These are phyloP conservation scores for Viola pubescens DNA, from an alignment of 441 rosid genomes.

Conservation along the genomic window DNA sequence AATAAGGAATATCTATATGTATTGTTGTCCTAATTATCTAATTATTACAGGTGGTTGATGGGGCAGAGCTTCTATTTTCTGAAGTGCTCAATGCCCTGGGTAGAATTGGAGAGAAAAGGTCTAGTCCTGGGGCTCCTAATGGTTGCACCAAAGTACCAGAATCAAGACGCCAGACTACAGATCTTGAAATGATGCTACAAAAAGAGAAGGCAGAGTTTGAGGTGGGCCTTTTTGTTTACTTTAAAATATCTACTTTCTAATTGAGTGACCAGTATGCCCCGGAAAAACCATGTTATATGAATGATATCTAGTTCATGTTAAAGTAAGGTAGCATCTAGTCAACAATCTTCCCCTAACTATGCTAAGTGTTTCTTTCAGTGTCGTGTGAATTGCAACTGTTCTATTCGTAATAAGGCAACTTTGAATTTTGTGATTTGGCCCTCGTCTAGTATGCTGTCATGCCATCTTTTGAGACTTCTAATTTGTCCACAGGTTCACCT, in stretches of 20 bases:
- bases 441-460: neutral
- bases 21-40: conserved; percentile 14
- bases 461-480: neutral
- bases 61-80: conserved; percentile 77
- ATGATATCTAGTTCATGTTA: too few relatives aligned
- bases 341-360: too few relatives aligned
- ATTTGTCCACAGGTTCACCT: too few relatives aligned
- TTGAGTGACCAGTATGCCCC: neutral
- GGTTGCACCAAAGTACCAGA: conserved; percentile 28
- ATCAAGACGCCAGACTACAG: conserved; percentile 45
- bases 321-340: too few relatives aligned
- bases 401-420: too few relatives aligned
- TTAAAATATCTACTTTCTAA: neutral
- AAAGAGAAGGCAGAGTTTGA: conserved; percentile 78
- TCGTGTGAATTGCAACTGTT: too few relatives aligned
- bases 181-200: conserved; percentile 60
- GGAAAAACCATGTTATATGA: too few relatives aligned
- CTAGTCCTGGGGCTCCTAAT: conserved; percentile 16
- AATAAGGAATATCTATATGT: too few relatives aligned
- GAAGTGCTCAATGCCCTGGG: conserved; percentile 68
- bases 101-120: conserved; percentile 45
- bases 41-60: conserved; percentile 51
- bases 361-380: too few relatives aligned
- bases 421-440: too few relatives aligned
- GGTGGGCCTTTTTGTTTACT: conserved; percentile 37